phyloP scores from a whole-genome alignment of 352 stramenopile genomes.

The Phytophthora rubi region DNA sequence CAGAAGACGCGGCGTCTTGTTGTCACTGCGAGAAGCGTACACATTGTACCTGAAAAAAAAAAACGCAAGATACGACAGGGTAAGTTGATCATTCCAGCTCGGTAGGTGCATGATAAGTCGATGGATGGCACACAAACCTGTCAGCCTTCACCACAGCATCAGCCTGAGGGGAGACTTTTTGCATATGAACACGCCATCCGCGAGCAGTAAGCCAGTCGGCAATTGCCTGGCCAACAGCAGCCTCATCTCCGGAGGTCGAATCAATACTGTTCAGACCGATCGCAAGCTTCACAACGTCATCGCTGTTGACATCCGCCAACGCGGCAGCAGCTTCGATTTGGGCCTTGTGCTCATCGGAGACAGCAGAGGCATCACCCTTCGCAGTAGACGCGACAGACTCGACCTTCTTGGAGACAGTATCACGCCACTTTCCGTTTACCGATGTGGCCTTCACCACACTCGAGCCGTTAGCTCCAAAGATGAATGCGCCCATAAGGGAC shows the following conservation, averaged over 20 bases:
- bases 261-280: conserved; percentile 75
- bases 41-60: conserved; percentile 69
- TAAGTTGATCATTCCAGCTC: conserved; percentile 3
- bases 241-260: conserved; percentile 79
- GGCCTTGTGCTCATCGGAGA: conserved; percentile 50
- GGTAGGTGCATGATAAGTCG: no score
- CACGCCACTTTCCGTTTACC: conserved; percentile 75
- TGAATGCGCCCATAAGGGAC: conserved; percentile 70
- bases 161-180: conserved; percentile 70
- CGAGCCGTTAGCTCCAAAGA: conserved; percentile 74
- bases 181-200: conserved; percentile 78
- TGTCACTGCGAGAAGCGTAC: conserved; percentile 67
- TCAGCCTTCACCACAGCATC: conserved; percentile 64
- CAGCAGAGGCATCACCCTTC: conserved; percentile 14
- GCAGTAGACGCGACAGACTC: background rate
- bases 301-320: conserved; percentile 60
- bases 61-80: background rate
- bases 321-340: conserved; percentile 57
- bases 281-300: conserved; percentile 68
- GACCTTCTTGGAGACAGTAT: conserved; percentile 38
- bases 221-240: conserved; percentile 68
- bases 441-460: conserved; percentile 77
- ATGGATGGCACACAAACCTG: conserved; percentile 37
- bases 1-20: conserved; percentile 62
- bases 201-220: conserved; percentile 66